Percentiles rank a stretch among this genome's conserved stretches.
Evolutionary conservation across 2,329 filamentous ascomycete genomes (phyloP).

Genomic region (Sclerotinia nivalis): DNA sequence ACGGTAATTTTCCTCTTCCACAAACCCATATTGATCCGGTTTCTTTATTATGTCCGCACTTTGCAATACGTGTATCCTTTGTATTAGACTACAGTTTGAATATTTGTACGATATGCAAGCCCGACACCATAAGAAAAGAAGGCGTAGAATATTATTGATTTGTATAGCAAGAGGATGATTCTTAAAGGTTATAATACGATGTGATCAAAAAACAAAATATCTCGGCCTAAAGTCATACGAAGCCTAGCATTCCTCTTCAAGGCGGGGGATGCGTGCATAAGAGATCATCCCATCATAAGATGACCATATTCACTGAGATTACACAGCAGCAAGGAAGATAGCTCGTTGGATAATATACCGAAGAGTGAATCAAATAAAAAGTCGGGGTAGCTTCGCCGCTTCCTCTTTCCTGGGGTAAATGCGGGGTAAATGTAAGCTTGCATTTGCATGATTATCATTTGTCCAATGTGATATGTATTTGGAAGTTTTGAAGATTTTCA

Average conservation of each 20-base stretch:
- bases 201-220: not conserved
- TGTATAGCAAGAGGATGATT: not conserved
- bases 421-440: not conserved
- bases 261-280: not conserved
- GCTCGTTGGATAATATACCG: not conserved
- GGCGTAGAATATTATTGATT: not conserved
- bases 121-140: not conserved
- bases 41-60: not conserved
- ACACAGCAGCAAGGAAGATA: not conserved
- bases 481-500: not conserved
- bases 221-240: not conserved
- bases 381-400: conserved; percentile 4
- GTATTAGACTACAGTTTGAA: not conserved
- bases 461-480: not conserved
- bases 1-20: conserved; percentile 42
- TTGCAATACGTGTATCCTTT: not conserved
- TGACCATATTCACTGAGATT: not conserved
- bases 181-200: not conserved
- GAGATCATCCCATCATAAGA: not conserved
- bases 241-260: not conserved
- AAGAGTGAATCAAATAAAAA: conserved; percentile 3
- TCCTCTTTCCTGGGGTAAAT: not conserved
- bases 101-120: not conserved
- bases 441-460: too few species aligned
- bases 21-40: conserved; percentile 33